Evolutionary conservation across 2,329 filamentous ascomycete genomes (phyloP), one percentile per base, ranked within the genome.

Genomic region (Hymenoscyphus fructigenus): DNA sequence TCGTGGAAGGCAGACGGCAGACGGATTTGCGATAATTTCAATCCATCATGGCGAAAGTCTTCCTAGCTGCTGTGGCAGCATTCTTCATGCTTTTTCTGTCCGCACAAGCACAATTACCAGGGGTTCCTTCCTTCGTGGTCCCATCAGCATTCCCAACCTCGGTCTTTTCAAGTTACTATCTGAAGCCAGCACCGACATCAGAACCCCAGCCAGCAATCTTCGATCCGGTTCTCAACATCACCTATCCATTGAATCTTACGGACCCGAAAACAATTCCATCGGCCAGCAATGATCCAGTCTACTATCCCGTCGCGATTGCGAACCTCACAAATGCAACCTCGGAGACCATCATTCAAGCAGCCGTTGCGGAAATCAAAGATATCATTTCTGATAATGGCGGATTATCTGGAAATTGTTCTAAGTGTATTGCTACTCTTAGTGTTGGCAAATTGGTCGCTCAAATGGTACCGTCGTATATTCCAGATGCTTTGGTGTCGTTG

Each of bases 141-240:
- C 78, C 80, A 0, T 75, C 79, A 10, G 81, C 79, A 3, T 84
- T 84, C 65, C 83, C 83, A 5, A 83, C 82, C 0, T 78, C 78
- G 4, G 79, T 78, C 9, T 85, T 83, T 70, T 78, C 79, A 32
- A 83, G 77, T 61, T 85, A 85, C 70, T 81, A 82, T 68, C 74
- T 79, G 62, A 76, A 78, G 23, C 78, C 81, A 3, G 71, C 74
- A 28, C 75, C 79, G 59, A 82, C 80, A n/a, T 75, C 78, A 66
- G 77, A 84, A 71, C 82, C 83, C n/a, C 83, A 85, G 68, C 83
- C 83, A 32, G 79, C 79, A 15, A 72, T 88, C 3, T 78, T 79
- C 66, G 84, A 87, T 73, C 82, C 83, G 0, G 75, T 86, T 32
- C 72, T 85, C 57, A 83, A 86, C 67, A 78, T 80, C 66, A 85